Conservation (phyloP, 257 asterid genomes). For the Linderniella brevidens region DNA sequence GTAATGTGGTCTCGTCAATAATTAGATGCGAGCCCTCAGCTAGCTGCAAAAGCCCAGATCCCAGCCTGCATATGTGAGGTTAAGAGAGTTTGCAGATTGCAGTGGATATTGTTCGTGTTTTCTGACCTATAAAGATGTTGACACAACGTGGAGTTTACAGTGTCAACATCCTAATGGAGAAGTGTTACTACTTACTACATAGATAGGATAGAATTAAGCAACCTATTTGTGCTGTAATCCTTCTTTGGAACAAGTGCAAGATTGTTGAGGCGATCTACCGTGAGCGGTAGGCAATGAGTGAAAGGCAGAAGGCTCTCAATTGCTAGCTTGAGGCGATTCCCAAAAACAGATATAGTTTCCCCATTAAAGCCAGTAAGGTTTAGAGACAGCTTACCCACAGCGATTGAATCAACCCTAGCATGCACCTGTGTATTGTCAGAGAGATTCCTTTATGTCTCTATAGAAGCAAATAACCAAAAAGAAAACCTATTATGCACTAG, state of each 20-base stretch:
- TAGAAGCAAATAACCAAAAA: not conserved
- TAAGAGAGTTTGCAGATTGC: not conserved
- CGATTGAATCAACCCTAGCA: slow-evolving; percentile 52
- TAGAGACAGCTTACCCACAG: slow-evolving; percentile 76
- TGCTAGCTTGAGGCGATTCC: slow-evolving; percentile 33
- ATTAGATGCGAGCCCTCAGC: slow-evolving; percentile 81
- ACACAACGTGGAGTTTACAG: no score
- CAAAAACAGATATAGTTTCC: slow-evolving; percentile 51
- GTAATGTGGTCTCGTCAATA: slow-evolving; percentile 58
- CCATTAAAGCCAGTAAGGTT: slow-evolving; percentile 61
- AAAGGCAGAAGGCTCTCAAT: slow-evolving; percentile 51
- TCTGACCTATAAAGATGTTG: no score
- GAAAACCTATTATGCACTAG: not conserved
- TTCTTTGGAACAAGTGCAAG: slow-evolving; percentile 61
- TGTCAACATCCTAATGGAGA: no score
- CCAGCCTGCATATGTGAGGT: slow-evolving; percentile 28
- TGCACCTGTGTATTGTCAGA: slow-evolving; percentile 40
- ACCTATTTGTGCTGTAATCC: slow-evolving; percentile 81
- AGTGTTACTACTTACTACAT: no score
- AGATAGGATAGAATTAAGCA: not conserved
- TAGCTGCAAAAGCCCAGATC: slow-evolving; percentile 55
- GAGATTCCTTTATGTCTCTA: not conserved
- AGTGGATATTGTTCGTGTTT: no score
- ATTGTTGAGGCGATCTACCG: slow-evolving; percentile 59
- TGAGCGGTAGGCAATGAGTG: slow-evolving; percentile 49